Percentiles rank a stretch among this genome's conserved stretches.
Conservation (phyloP, 2,329 filamentous ascomycete genomes). For the Apiospora aurea region DNA sequence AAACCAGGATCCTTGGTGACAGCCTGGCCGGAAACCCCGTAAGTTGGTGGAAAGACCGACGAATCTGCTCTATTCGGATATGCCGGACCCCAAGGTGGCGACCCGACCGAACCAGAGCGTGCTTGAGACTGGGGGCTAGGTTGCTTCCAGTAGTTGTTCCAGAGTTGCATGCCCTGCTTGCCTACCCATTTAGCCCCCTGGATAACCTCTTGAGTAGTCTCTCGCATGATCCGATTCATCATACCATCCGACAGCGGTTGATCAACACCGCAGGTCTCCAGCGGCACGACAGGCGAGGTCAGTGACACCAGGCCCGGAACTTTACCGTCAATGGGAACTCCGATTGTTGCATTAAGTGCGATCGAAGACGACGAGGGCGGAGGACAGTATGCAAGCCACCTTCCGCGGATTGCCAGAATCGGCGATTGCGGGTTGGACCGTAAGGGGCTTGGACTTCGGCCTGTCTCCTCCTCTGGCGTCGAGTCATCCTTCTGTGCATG, state of each 20-base stretch:
- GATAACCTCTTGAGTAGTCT: slow-evolving; percentile 80
- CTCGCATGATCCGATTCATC: slow-evolving; percentile 78
- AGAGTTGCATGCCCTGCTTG: slow-evolving; percentile 78
- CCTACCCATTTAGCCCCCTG: slow-evolving; percentile 78
- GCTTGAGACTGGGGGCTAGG: slow-evolving; percentile 52
- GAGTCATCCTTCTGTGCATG: slow-evolving; percentile 58
- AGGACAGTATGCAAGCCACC: slow-evolving; percentile 81
- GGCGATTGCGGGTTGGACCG: slow-evolving; percentile 63
- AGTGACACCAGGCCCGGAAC: slow-evolving; percentile 65
- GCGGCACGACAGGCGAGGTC: slow-evolving; percentile 73
- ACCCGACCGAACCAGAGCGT: slow-evolving; percentile 50
- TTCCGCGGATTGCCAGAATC: slow-evolving; percentile 72
- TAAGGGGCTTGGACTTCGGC: slow-evolving; percentile 45
- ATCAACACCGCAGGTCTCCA: slow-evolving; percentile 72
- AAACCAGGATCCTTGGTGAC: slow-evolving; percentile 72
- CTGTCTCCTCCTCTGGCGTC: slow-evolving; percentile 54
- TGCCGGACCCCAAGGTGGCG: slow-evolving; percentile 56
- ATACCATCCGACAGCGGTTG: slow-evolving; percentile 75
- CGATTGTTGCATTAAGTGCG: slow-evolving; percentile 71
- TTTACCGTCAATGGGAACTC: slow-evolving; percentile 61
- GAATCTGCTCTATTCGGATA: slow-evolving; percentile 55
- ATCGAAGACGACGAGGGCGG: slow-evolving; percentile 74
- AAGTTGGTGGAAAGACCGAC: slow-evolving; percentile 76
- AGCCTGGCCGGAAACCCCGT: slow-evolving; percentile 66
- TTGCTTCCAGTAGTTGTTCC: slow-evolving; percentile 82